These are phyloP conservation scores for Hypholoma fasciculare DNA, from an alignment of 768 basidiomycete species.

Conservation along the genomic window DNA sequence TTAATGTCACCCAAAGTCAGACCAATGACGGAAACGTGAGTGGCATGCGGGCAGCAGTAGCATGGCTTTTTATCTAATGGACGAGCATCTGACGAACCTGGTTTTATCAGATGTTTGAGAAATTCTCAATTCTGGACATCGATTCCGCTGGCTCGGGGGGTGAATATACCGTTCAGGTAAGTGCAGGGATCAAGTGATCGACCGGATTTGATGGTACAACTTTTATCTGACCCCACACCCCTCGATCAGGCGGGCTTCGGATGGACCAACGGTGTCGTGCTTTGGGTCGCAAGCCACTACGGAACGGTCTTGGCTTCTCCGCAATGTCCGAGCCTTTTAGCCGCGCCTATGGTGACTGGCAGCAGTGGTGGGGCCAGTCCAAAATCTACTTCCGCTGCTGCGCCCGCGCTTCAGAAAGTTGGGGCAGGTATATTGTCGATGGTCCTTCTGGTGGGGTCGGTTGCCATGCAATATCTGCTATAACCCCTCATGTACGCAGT, in stretches of 20 bases:
- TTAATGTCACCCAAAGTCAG: slow-evolving; percentile 67
- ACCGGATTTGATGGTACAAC: background rate
- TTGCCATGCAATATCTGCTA: background rate
- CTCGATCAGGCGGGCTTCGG: slow-evolving; percentile 68
- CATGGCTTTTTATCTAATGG: background rate
- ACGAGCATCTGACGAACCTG: background rate
- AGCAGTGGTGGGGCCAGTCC: background rate
- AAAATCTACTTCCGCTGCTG: slow-evolving; percentile 8
- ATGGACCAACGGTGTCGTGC: slow-evolving; percentile 83
- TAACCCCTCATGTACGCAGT: background rate
- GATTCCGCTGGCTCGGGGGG: slow-evolving; percentile 81
- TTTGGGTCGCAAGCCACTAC: slow-evolving; percentile 74
- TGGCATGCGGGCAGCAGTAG: slow-evolving; percentile 6
- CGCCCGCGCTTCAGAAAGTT: background rate
- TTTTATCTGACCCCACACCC: background rate
- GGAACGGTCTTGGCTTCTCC: slow-evolving; percentile 62
- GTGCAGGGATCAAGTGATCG: slow-evolving; percentile 13
- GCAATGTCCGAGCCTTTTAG: slow-evolving; percentile 52
- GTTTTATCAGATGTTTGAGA: slow-evolving; percentile 75
- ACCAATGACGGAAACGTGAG: slow-evolving; percentile 75
- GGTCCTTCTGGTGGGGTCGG: background rate
- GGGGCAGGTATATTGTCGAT: background rate
- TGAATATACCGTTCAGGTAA: slow-evolving; percentile 84
- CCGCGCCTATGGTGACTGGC: slow-evolving; percentile 16
- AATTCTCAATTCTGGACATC: slow-evolving; percentile 78